Evolutionary conservation across 768 basidiomycete genomes (phyloP), one percentile per base, ranked within the genome.

Genomic region (Russula vinacea): DNA sequence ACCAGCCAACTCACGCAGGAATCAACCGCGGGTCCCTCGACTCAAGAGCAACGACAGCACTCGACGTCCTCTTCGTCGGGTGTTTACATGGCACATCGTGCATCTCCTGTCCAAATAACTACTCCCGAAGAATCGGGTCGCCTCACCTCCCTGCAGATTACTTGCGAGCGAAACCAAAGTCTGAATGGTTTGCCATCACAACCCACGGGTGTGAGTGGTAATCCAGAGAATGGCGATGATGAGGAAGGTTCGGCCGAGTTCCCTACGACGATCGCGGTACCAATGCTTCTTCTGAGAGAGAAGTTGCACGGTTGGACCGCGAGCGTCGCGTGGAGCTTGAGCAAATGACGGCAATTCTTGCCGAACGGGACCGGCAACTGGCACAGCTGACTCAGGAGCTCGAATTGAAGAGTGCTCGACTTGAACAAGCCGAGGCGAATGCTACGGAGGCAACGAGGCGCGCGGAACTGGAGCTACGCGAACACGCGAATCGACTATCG

Each of bases 401-500:
- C 29, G 29, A 2, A 29, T 29, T 29, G 29, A 29, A 29, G 29
- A 29, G 29, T 29, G 5, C 29, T 29, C 29, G 29, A 29, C 29
- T 29, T 29, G 29, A 29, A 29, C 29, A 29, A 29, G 29, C 29
- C 29, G 29, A 29, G 5, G 29, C 29, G 29, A 29, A 29, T 29
- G 29, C 29, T 29, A 5, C 29, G 29, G 29, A 29, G 29, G 29
- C 29, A 29, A 29, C 37, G 10, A 13, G 3, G 11, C 37, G 37
- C 13, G 37, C 37, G 37, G 37, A 13, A 13, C 37, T 29, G 9
- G 80, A 83, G 61, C 77, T 92, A 50, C 84, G 89, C 40, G 92
- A 94, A 5, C 89, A 92, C 62, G 78, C 85, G 1, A 89, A 94
- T 64, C 81, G 84, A 64, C 77, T 94, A 0, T 76, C 94, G 11